These are phyloP conservation scores for Chamaecrista fasciculata DNA, from an alignment of 306 rosid species.

Conservation along the genomic window DNA sequence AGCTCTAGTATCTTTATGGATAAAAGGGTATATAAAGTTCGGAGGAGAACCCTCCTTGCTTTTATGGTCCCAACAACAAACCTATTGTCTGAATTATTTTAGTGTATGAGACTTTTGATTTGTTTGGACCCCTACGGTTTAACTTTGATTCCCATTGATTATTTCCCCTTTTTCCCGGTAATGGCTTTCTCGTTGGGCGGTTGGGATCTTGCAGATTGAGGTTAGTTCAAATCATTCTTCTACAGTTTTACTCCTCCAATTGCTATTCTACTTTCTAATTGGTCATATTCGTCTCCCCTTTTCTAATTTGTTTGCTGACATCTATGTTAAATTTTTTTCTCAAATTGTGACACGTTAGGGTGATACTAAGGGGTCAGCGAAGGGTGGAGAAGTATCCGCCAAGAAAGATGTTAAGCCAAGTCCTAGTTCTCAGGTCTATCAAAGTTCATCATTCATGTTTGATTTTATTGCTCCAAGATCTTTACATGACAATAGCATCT, in stretches of 20 bases:
- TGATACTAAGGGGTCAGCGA: conserved; percentile 87
- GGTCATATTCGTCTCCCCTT: not conserved
- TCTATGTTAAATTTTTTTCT: conserved; percentile 10
- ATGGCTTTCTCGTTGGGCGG: conserved; percentile 30
- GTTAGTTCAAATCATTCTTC: conserved; percentile 45
- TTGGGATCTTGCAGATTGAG: conserved; percentile 77
- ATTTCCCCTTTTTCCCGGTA: not conserved
- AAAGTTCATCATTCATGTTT: not conserved
- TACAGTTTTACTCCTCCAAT: conserved; percentile 5
- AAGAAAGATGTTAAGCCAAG: conserved; percentile 73
- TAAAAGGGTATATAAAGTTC: not conserved
- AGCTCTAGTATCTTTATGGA: not conserved
- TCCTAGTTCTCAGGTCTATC: conserved; percentile 66
- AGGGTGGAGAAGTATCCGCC: conserved; percentile 78
- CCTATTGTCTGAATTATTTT: not conserved
- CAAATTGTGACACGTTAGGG: conserved; percentile 54
- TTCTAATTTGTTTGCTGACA: not conserved
- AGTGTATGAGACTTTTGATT: conserved; percentile 10
- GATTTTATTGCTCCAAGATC: not conserved
- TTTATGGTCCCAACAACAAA: conserved; percentile 23
- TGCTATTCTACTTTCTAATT: not conserved
- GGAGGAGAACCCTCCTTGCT: not conserved
- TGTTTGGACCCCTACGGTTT: not conserved
- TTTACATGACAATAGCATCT: conserved; percentile 1
- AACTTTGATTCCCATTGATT: conserved; percentile 35